Percentiles rank a stretch among this genome's conserved stretches.
phyloP scores from a whole-genome alignment of 352 stramenopile species.

The Thalassiosira exigua region DNA sequence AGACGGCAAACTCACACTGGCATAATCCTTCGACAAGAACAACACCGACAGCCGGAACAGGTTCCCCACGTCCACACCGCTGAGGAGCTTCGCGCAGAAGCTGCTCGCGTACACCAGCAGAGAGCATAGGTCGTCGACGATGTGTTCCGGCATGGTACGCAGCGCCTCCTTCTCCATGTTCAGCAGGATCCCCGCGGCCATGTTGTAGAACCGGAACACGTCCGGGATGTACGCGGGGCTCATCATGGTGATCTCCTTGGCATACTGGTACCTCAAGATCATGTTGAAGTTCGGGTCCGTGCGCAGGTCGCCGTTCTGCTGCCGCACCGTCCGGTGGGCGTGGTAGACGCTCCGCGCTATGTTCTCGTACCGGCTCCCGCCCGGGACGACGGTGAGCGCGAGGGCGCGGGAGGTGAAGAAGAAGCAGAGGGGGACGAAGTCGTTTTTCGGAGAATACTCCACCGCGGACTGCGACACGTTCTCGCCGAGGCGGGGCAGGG shows the following conservation, averaged over 20 bases:
- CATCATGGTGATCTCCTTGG: constrained; percentile 76
- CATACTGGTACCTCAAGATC: constrained; percentile 70
- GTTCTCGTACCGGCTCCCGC: constrained; percentile 79
- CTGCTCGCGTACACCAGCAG: constrained; percentile 92
- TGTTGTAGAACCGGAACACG: constrained; percentile 78
- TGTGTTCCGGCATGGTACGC: constrained; percentile 91
- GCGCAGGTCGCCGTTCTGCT: too few species aligned
- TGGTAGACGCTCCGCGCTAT: constrained; percentile 91
- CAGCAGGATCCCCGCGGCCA: constrained; percentile 76
- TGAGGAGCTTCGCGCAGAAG: constrained; percentile 88
- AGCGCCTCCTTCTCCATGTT: constrained; percentile 81
- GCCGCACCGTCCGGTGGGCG: too few species aligned
- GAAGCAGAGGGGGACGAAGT: constrained; percentile 97
- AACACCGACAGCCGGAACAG: constrained; percentile 91
- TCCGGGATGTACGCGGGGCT: constrained; percentile 75
- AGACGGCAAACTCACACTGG: constrained; percentile 31
- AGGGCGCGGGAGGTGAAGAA: constrained; percentile 93
- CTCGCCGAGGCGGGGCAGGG: constrained; percentile 70
- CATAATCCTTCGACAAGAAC: constrained; percentile 88
- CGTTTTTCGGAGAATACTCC: constrained; percentile 88
- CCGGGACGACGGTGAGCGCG: constrained; percentile 90
- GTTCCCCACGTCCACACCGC: constrained; percentile 88
- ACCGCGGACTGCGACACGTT: constrained; percentile 34
- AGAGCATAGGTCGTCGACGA: constrained; percentile 94
- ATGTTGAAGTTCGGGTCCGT: constrained; percentile 76